Conservation (phyloP, 2,329 filamentous ascomycete species). For the Pyricularia grisea region DNA sequence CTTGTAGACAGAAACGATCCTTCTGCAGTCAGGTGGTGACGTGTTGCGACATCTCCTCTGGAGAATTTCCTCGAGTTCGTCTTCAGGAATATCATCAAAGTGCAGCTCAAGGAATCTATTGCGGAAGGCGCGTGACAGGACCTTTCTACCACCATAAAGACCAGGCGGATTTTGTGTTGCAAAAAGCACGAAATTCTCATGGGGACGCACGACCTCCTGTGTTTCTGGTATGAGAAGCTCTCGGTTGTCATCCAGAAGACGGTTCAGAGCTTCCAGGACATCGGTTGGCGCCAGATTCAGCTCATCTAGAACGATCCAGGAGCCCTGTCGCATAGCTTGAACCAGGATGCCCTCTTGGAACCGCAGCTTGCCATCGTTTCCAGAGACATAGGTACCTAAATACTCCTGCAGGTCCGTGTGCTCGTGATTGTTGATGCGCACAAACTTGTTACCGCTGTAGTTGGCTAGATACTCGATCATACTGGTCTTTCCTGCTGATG, state of each 20-base stretch:
- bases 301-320: slow-evolving; percentile 98
- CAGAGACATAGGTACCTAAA: slow-evolving; percentile 86
- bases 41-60: slow-evolving; percentile 79
- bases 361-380: slow-evolving; percentile 68
- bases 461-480: slow-evolving; percentile 99
- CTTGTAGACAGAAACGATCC: slow-evolving; percentile 89
- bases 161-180: slow-evolving; percentile 96
- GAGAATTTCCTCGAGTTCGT: slow-evolving; percentile 85
- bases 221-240: slow-evolving; percentile 95
- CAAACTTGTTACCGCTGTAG: slow-evolving; percentile 90
- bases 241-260: slow-evolving; percentile 89
- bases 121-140: slow-evolving; percentile 85
- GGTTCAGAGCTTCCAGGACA: slow-evolving; percentile 91
- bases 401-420: slow-evolving; percentile 98
- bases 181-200: slow-evolving; percentile 95
- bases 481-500: slow-evolving; percentile 94
- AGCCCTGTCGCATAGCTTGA: slow-evolving; percentile 81
- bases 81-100: slow-evolving; percentile 95
- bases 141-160: slow-evolving; percentile 89
- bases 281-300: slow-evolving; percentile 95
- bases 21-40: slow-evolving; percentile 80
- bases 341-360: slow-evolving; percentile 95
- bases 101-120: slow-evolving; percentile 96
- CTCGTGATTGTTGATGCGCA: slow-evolving; percentile 98
- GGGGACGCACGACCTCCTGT: slow-evolving; percentile 84